Base-by-base conservation (phyloP, 163 green algal genomes). In the Coccomyxa subellipsoidea region DNA sequence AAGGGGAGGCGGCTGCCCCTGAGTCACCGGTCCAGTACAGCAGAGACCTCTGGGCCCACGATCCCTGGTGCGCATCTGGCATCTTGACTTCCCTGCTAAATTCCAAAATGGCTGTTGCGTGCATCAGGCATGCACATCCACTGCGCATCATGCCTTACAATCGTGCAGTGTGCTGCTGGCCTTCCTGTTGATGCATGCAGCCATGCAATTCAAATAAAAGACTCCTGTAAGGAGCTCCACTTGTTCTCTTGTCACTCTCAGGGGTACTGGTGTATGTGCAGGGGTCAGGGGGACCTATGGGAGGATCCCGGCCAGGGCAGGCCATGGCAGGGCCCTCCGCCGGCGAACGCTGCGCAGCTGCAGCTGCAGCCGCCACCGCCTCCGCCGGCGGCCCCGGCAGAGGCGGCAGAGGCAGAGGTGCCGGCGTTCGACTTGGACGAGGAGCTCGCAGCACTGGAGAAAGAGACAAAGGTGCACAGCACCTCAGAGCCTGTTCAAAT, bases 361-460 rank as follows among this genome's bases (percentile, higher is more conserved):
- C 27, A 34, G 27, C 1, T 32, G 66, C 66, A 36, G 66, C 8
- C 18, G 66, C 1, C 5, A 18, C 66, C 21, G n/a, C 27, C 27
- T 18, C 66, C 66, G 18, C 66, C 27, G 66, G 21, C 66, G 0
- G 66, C 66, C 1, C 66, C 31, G 47, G 47, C 47, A 73, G 66
- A 73, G 8, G 2, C 69, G 15, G 5, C 36, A 9, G 39, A 32
- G 31, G 69, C 66, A 29, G 39, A 59, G 21, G 15, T 18, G 23
- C 47, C 71, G 38, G 76, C 80, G 71, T 80, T 84, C 31, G 39
- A 84, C 37, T 37, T 84, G 71, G 80, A 84, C 54, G 70, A 38
- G 39, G 80, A 84, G 53, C 76, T 84, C 10, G 39, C 32, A 38
- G 70, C 21, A n/a, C 71, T 84, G 27, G 80, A 84, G 40, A 75